Conservation (phyloP, 495 filamentous ascomycete genomes). For the Penicillium lividum region DNA sequence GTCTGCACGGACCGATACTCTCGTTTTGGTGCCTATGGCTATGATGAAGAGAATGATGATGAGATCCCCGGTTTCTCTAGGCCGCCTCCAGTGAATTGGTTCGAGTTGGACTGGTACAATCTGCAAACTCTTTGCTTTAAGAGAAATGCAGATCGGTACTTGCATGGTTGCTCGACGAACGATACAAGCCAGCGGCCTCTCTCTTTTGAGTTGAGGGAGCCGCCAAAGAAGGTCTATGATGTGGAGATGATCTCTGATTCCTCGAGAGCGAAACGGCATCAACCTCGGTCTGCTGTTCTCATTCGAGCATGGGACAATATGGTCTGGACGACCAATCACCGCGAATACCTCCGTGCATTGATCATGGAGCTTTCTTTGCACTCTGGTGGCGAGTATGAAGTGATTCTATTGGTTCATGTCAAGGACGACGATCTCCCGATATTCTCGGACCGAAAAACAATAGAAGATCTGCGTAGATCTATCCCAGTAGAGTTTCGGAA, state of each 20-base stretch:
- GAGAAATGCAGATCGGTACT: constrained; percentile 62
- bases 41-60: constrained; percentile 33
- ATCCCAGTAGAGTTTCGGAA: constrained; percentile 66
- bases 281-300: constrained; percentile 64
- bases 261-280: constrained; percentile 13
- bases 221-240: constrained; percentile 9
- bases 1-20: constrained; percentile 57
- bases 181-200: constrained; percentile 17
- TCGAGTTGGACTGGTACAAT: constrained; percentile 66
- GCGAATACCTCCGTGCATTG: constrained; percentile 68
- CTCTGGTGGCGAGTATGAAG: constrained; percentile 74
- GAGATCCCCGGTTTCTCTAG: constrained; percentile 22
- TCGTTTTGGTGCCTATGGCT: constrained; percentile 55
- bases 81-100: constrained; percentile 56
- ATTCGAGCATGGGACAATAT: constrained; percentile 69
- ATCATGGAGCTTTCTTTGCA: constrained; percentile 71
- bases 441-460: constrained; percentile 54
- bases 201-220: constrained; percentile 20
- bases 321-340: constrained; percentile 68
- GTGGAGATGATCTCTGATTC: background rate
- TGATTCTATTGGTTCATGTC: constrained; percentile 74
- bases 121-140: constrained; percentile 65
- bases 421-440: constrained; percentile 54
- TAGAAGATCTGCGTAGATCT: constrained; percentile 44
- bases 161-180: constrained; percentile 2